A percentile compares a stretch with the other conserved stretches of the same genome.
Evolutionary conservation across 2,329 filamentous ascomycete genomes (phyloP).

Genomic region (Calonectria crousiana): DNA sequence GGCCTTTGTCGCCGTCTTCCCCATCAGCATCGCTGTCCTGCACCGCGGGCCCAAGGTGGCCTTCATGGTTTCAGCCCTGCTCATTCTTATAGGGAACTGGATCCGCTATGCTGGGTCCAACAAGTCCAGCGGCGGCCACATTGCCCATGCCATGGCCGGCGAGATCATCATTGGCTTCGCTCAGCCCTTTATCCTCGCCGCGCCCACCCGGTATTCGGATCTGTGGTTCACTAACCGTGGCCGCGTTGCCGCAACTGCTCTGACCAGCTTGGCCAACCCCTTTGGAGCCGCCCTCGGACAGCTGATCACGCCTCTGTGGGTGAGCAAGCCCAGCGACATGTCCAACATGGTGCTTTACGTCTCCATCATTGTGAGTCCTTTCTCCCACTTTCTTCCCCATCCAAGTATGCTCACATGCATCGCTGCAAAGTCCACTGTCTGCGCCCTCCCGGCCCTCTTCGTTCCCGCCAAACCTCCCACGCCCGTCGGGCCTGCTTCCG

Average conservation of each 20-base stretch:
- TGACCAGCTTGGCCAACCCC: constrained; percentile 89
- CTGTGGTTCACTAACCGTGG: constrained; percentile 92
- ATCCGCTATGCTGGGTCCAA: constrained; percentile 81
- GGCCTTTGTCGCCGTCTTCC: constrained; percentile 80
- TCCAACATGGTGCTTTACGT: constrained; percentile 88
- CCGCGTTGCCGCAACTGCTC: constrained; percentile 86
- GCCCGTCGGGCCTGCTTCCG: constrained; percentile 77
- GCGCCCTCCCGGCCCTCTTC: constrained; percentile 82
- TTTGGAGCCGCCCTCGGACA: constrained; percentile 91
- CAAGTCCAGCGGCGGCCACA: constrained; percentile 69
- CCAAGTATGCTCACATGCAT: background rate
- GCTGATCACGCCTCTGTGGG: constrained; percentile 85
- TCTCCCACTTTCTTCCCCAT: background rate
- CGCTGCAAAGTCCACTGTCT: constrained; percentile 53
- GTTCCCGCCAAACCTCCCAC: constrained; percentile 82
- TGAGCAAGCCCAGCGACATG: constrained; percentile 71
- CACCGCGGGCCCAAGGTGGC: constrained; percentile 84
- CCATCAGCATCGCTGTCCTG: constrained; percentile 80
- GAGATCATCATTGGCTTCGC: constrained; percentile 91
- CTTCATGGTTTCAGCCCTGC: constrained; percentile 78
- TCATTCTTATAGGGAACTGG: constrained; percentile 90
- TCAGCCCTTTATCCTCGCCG: constrained; percentile 91
- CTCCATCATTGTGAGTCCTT: constrained; percentile 76
- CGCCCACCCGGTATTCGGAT: constrained; percentile 91
- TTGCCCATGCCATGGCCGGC: constrained; percentile 86